Base-by-base conservation (phyloP, 139 green algal genomes). In the Astrephomene gubernaculifera region DNA sequence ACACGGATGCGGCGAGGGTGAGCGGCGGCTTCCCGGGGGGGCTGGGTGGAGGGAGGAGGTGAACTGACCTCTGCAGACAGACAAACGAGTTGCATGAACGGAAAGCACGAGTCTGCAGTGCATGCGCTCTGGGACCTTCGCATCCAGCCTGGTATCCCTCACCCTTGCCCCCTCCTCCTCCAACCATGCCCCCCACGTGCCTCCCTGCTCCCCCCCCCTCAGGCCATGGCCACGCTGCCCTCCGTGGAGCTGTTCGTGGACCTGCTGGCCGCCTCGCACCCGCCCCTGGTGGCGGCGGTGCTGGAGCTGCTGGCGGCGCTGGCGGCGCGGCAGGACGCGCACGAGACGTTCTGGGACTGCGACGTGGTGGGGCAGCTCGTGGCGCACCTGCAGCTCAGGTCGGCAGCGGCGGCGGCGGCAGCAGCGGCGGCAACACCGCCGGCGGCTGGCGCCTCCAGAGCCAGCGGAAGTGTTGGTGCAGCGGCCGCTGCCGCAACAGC, bases 331-430 rank as follows among this genome's bases (percentile, higher is more conserved):
- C 73, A 69, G 22, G 73, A 81, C 73, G 53, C 73, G 12, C 73
- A 81, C 73, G 73, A 81, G 73, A 81, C 52, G 25, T 52, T 81
- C 27, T 81, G 73, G 73, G 73, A 81, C 73, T 81, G 73, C 52
- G 73, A 81, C 73, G 73, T 35, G 10, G 73, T 81, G n/a, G 52
- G 52, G 33, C 38, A 69, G 52, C 73, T 81, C 2, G 73, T 81
- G 73, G 52, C 49, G 52, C 73, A 81, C 52, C 52, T 81, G 73
- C 73, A 81, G 54, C 33, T 67, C 7, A 44, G 71, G 17, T 67
- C 71, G 7, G 71, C 71, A 31, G 71, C 71, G 4, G 45, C 71
- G 4, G 45, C 29, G 31, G 52, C 36, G 1, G 73, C 73, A 14
- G 73, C 73, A 29, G 43, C 71, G 24, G 43, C 36, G 38, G 68